Base-by-base conservation (phyloP, 2,329 filamentous ascomycete genomes). In the Apiospora arundinis region DNA sequence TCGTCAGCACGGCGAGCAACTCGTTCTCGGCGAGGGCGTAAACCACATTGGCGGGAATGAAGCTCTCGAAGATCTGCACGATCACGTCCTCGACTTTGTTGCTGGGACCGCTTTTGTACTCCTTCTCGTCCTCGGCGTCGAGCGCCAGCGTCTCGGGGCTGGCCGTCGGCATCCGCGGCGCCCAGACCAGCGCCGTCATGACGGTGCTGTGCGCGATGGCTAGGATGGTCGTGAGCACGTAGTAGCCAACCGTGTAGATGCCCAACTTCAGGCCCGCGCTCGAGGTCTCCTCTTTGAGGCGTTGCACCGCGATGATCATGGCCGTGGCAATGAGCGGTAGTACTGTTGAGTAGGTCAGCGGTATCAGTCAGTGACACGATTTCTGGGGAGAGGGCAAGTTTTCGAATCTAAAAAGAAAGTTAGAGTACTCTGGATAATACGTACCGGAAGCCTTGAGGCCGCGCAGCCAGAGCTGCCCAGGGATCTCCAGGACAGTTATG, bases 251-350 rank as follows among this genome's bases (percentile, higher is more conserved):
- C 0, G 85, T 86, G 83, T 82, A 87, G 37, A 76, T 78, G n/a
- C 85, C 86, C 0, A 88, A 81, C 68, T 78, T 78, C 14, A 80
- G 81, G 8, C 83, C 85, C 37, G 37, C 42, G 16, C 83, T 82
- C 12, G 81, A 76, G 14, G 83, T 78, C 82, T 88, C 85, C 8
- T 79, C 81, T 23, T 84, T 82, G 9, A 88, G 80, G n/a, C 82
- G 81, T 66, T 85, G 84, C 7, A 88, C 80, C 6, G 86, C 84
- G 23, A 88, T 80, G 66, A 88, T 83, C 81, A 88, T 87, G 32
- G 86, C 85, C 9, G 82, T 83, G 37, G 88, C 79, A 56, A 88
- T 88, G 70, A 88, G 77, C 1, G 86, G 86, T 1, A 88, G 79
- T 0, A 88, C 86, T 86, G 46, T 37, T 16, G 18, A 23, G 25